Percentiles rank a stretch among this genome's conserved stretches.
These are phyloP conservation scores for Thymus quinquecostatus DNA, from an alignment of 257 asterid genomes.

Conservation along the genomic window DNA sequence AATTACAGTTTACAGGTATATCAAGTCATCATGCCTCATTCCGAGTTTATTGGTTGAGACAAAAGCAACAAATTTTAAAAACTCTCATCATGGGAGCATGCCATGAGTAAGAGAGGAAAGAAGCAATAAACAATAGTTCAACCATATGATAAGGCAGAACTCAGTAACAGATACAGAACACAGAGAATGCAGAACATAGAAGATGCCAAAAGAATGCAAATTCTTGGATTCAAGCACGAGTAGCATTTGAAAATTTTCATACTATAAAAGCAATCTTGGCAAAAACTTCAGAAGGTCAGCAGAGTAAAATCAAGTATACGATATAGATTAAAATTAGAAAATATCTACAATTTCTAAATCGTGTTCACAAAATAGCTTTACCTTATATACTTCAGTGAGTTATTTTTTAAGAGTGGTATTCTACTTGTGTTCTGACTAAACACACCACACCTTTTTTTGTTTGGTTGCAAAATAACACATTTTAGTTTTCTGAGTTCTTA, in stretches of 20 bases:
- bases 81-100: background rate
- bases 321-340: background rate
- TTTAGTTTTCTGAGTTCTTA: too few relatives aligned
- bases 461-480: too few relatives aligned
- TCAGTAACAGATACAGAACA: slow-evolving; percentile 16
- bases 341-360: background rate
- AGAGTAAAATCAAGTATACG: background rate
- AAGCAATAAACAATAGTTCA: slow-evolving; percentile 3
- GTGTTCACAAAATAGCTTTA: background rate
- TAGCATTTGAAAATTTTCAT: too few relatives aligned
- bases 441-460: too few relatives aligned
- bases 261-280: background rate
- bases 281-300: slow-evolving; percentile 2
- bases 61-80: background rate
- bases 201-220: slow-evolving; percentile 2
- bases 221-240: slow-evolving; percentile 10
- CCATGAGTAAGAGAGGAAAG: slow-evolving; percentile 16
- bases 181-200: slow-evolving; percentile 15
- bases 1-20: slow-evolving; percentile 18
- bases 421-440: too few relatives aligned
- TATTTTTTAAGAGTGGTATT: too few relatives aligned
- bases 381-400: too few relatives aligned
- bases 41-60: slow-evolving; percentile 5
- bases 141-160: slow-evolving; percentile 18
- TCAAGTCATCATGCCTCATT: background rate